These are phyloP conservation scores for Omphalea diandra DNA, from an alignment of 441 rosid species.

Conservation along the genomic window DNA sequence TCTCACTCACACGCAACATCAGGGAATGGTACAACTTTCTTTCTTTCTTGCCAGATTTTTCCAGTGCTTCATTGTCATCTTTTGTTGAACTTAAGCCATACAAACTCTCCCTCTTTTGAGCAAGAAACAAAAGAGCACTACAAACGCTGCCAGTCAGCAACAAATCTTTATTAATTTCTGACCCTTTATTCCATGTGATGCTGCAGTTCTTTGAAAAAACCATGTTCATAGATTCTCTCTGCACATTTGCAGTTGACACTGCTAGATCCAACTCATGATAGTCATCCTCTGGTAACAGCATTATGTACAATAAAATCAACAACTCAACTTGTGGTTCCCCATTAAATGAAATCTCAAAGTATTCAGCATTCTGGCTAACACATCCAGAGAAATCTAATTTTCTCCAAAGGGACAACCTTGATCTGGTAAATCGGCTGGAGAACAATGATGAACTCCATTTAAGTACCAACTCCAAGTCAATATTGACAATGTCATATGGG, in stretches of 20 bases:
- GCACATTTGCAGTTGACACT: slow-evolving; percentile 33
- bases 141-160: slow-evolving; percentile 64
- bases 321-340: slow-evolving; percentile 86
- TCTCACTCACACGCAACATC: slow-evolving; percentile 63
- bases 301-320: slow-evolving; percentile 50
- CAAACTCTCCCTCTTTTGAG: slow-evolving; percentile 61
- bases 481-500: slow-evolving; percentile 71
- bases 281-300: slow-evolving; percentile 53
- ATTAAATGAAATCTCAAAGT: slow-evolving; percentile 66
- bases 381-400: slow-evolving; percentile 62
- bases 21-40: slow-evolving; percentile 67
- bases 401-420: slow-evolving; percentile 73
- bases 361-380: slow-evolving; percentile 64
- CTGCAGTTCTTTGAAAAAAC: slow-evolving; percentile 35
- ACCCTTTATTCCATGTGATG: slow-evolving; percentile 27
- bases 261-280: slow-evolving; percentile 49
- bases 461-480: slow-evolving; percentile 73
- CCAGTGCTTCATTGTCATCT: slow-evolving; percentile 50
- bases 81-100: slow-evolving; percentile 46
- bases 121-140: slow-evolving; percentile 55
- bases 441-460: slow-evolving; percentile 62
- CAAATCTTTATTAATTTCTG: slow-evolving; percentile 41
- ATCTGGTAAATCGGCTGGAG: slow-evolving; percentile 57
- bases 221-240: slow-evolving; percentile 30
- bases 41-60: slow-evolving; percentile 41